A percentile compares a stretch with the other conserved stretches of the same genome.
Evolutionary conservation across 768 basidiomycete genomes (phyloP).

Genomic region (Serendipita indica): DNA sequence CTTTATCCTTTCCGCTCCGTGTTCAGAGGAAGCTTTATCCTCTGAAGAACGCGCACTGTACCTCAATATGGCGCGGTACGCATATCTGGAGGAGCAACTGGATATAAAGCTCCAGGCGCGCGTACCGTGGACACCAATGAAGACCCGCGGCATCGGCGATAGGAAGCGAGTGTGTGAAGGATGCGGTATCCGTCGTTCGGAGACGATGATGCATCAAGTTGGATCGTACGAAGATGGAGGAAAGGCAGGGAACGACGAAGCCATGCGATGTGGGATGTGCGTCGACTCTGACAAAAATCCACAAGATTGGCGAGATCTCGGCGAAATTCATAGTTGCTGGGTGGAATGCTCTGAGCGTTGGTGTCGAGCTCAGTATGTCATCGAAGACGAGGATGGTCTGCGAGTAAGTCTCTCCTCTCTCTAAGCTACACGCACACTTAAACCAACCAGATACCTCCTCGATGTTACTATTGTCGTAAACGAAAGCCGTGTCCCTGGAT

Average conservation of each 20-base stretch:
- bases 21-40: slow-evolving; percentile 15
- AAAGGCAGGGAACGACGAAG: slow-evolving; percentile 10
- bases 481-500: slow-evolving; percentile 17
- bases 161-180: slow-evolving; percentile 17
- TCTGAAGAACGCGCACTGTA: slow-evolving; percentile 14
- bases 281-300: slow-evolving; percentile 16
- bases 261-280: slow-evolving; percentile 14
- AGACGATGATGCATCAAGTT: slow-evolving; percentile 18
- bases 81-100: slow-evolving; percentile 20
- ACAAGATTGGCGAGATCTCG: background rate
- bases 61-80: slow-evolving; percentile 20
- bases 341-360: slow-evolving; percentile 18
- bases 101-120: slow-evolving; percentile 16
- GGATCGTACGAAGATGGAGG: background rate
- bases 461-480: slow-evolving; percentile 20
- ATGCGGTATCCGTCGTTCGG: slow-evolving; percentile 19
- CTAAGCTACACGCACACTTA: background rate
- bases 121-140: slow-evolving; percentile 20
- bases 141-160: slow-evolving; percentile 20
- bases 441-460: slow-evolving; percentile 18
- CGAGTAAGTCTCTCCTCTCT: background rate
- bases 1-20: slow-evolving; percentile 17
- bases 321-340: slow-evolving; percentile 18
- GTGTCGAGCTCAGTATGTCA: slow-evolving; percentile 20
- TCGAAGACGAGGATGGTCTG: slow-evolving; percentile 7